Base-by-base conservation (phyloP, 805 yeast genomes). In the Starmerella gropengiesseri region DNA sequence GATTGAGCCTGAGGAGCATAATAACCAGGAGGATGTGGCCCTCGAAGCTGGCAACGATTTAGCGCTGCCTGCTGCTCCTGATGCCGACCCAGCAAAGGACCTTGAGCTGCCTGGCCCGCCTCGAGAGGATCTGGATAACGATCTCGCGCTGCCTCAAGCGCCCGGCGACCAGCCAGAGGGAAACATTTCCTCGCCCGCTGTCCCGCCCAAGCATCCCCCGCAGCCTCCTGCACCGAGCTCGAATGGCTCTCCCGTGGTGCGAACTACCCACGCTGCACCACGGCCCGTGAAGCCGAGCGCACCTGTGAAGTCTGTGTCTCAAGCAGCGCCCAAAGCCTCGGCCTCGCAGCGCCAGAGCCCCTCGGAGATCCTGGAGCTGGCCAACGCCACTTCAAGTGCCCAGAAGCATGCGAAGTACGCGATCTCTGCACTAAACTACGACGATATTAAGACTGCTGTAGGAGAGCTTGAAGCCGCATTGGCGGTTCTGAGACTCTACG, bases 381-480 rank as follows among this genome's bases (percentile, higher is more conserved):
- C 65, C 1, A 63, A 65, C 28, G 45, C 64, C 2, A 57, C 68
- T 2, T 50, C 58, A 3, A 45, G 53, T 4, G 75, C 79, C 2
- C 76, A 75, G 53, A 78, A 78, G 53, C 78, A 74, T 47, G 79
- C 85, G 45, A 74, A 71, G 50, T 79, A 73, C 55, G 86, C 84
- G n/a, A 69, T 77, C 9, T 77, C 83, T 9, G 85, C 87, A 1
- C 65, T 79, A 27, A 76, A 75, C 55, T 80, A 77, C 55, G 87
- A 80, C 52, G 87, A 79, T 47, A 58, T 69, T 7, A 61, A 52
- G n/a, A 80, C 86, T 0, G 87, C 86, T 3, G 67, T 75, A 37
- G 53, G 53, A 7, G 81, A 78, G 57, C 62, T 78, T 26, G 52
- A 60, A 23, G 58, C 64, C 30, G 81, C 81, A 0, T 57, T 78